Conservation (phyloP, 1,284 basidiomycete genomes). For the Tilletiopsis washingtonensis region DNA sequence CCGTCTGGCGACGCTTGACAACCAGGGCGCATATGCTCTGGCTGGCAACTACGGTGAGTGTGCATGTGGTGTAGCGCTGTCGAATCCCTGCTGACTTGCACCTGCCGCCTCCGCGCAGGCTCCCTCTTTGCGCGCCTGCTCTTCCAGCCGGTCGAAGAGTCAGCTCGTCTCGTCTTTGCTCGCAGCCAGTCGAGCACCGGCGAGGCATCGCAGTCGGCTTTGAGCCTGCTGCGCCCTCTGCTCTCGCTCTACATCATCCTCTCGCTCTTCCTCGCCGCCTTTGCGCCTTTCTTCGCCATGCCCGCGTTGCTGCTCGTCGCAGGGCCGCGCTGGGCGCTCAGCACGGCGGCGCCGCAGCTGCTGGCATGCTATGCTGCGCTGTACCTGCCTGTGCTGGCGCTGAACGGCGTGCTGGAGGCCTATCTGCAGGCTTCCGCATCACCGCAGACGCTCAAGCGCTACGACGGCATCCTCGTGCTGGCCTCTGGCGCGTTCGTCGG, state of each 20-base stretch:
- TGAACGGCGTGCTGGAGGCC: conserved; percentile 42
- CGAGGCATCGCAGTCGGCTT: not conserved
- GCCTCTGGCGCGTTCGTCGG: conserved; percentile 29
- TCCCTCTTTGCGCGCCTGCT: conserved; percentile 38
- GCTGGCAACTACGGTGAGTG: conserved; percentile 38
- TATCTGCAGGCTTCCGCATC: conserved; percentile 35
- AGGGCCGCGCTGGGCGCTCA: conserved; percentile 28
- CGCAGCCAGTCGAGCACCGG: not conserved
- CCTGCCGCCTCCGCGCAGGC: conserved; percentile 3
- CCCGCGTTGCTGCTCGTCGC: conserved; percentile 33
- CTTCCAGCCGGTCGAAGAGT: conserved; percentile 45
- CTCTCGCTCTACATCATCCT: conserved; percentile 29
- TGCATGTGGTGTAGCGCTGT: not conserved
- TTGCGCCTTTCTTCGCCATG: conserved; percentile 26
- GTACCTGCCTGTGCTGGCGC: conserved; percentile 40
- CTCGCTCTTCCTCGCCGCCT: conserved; percentile 17
- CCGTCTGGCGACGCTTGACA: conserved; percentile 24
- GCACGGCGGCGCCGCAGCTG: conserved; percentile 29
- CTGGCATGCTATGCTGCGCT: conserved; percentile 28
- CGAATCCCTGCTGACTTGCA: not conserved
- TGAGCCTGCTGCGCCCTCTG: conserved; percentile 17
- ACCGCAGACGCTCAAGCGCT: conserved; percentile 14
- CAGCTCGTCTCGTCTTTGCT: conserved; percentile 26
- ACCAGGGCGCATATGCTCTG: conserved; percentile 45
- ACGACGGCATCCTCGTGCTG: conserved; percentile 23